Evolutionary conservation across 1,284 basidiomycete genomes (phyloP).

Genomic region (Mycosarcoma mackinlayi): DNA sequence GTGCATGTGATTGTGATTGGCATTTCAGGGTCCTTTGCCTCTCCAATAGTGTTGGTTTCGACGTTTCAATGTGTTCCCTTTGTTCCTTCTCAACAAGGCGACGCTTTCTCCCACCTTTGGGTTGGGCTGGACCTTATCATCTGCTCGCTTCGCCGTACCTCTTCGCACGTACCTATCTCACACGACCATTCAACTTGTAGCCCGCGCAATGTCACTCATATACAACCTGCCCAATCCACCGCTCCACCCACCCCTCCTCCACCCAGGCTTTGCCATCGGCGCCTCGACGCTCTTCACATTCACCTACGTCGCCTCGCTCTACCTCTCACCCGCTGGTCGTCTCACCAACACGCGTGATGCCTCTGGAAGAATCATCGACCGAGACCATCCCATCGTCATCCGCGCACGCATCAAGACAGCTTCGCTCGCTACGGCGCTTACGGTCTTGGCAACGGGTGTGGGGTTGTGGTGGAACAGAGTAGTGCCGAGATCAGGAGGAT

Average conservation of each 20-base stretch:
- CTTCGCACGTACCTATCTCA: too few species aligned
- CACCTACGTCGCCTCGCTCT: slow-evolving; percentile 71
- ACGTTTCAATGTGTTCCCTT: slow-evolving; percentile 15
- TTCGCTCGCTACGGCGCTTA: slow-evolving; percentile 21
- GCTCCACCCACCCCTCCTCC: slow-evolving; percentile 20
- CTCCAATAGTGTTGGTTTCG: neutral
- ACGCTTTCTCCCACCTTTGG: neutral
- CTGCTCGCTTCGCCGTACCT: too few species aligned
- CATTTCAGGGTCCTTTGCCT: slow-evolving; percentile 16
- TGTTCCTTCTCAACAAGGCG: too few species aligned
- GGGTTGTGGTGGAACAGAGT: slow-evolving; percentile 20
- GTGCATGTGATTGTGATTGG: neutral
- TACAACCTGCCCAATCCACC: slow-evolving; percentile 11
- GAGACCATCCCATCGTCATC: slow-evolving; percentile 54
- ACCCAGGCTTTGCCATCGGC: slow-evolving; percentile 23
- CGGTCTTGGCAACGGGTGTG: slow-evolving; percentile 20
- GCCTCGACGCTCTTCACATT: slow-evolving; percentile 66
- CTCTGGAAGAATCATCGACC: slow-evolving; percentile 25
- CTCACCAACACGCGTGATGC: slow-evolving; percentile 17
- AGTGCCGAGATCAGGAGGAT: slow-evolving; percentile 21
- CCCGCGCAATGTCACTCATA: slow-evolving; percentile 45
- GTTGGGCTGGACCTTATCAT: too few species aligned
- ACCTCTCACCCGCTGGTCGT: slow-evolving; percentile 67
- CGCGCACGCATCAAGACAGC: slow-evolving; percentile 46
- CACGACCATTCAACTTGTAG: too few species aligned